Percentiles rank a stretch among this genome's conserved stretches.
Evolutionary conservation across 345 rosid genomes (phyloP).

Genomic region (Rhizophora mangle): DNA sequence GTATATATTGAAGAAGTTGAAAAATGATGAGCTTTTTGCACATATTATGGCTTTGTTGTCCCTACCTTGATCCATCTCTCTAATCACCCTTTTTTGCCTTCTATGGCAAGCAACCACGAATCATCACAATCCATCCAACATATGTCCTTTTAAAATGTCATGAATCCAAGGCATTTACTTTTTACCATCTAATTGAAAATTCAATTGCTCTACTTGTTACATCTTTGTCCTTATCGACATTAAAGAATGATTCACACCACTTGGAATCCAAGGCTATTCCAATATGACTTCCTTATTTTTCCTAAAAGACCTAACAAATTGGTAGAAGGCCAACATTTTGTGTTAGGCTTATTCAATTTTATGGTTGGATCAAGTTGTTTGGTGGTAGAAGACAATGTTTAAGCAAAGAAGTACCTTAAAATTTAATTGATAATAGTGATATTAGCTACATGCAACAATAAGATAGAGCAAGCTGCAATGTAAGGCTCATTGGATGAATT

Average conservation of each 20-base stretch:
- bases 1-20: too few relatives aligned
- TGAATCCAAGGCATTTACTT: neutral
- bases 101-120: too few relatives aligned
- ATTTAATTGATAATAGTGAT: constrained; percentile 50
- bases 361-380: neutral
- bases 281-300: constrained; percentile 58
- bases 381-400: neutral
- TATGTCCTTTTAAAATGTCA: constrained; percentile 2
- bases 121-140: too few relatives aligned
- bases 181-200: constrained; percentile 76
- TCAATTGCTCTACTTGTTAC: constrained; percentile 83
- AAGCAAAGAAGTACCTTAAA: constrained; percentile 46
- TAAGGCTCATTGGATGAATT: constrained; percentile 78
- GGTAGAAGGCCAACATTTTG: neutral
- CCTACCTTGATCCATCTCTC: too few relatives aligned
- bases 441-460: constrained; percentile 79
- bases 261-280: constrained; percentile 81
- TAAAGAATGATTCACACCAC: constrained; percentile 77
- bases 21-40: too few relatives aligned
- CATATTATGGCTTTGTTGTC: too few relatives aligned
- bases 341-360: neutral
- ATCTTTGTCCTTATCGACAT: constrained; percentile 65
- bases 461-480: constrained; percentile 74
- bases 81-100: too few relatives aligned
- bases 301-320: constrained; percentile 31